Conservation (phyloP, 768 basidiomycete genomes). For the Hemileccinum rubropunctum region DNA sequence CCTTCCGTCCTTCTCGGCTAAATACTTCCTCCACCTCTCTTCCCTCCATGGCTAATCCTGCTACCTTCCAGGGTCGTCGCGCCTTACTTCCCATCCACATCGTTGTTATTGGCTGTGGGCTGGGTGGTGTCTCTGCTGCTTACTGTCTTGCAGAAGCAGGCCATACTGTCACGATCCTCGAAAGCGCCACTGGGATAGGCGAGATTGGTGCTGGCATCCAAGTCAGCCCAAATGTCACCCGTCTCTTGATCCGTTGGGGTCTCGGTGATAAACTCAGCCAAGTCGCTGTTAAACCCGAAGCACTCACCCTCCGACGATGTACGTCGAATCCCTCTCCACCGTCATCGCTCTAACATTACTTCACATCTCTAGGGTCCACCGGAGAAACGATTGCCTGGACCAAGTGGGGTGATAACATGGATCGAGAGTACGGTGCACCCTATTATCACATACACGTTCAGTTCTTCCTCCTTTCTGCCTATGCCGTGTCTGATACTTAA, state of each 20-base stretch:
- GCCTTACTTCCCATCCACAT: slow-evolving; percentile 32
- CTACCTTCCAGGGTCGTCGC: too few relatives aligned
- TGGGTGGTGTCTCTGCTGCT: slow-evolving; percentile 48
- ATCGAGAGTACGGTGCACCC: slow-evolving; percentile 31
- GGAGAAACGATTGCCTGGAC: slow-evolving; percentile 38
- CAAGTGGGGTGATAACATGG: slow-evolving; percentile 34
- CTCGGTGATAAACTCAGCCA: slow-evolving; percentile 39
- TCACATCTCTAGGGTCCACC: slow-evolving; percentile 21
- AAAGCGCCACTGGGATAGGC: slow-evolving; percentile 36
- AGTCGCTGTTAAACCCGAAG: slow-evolving; percentile 38
- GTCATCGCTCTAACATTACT: not conserved
- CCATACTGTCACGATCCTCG: slow-evolving; percentile 48
- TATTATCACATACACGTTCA: slow-evolving; percentile 36
- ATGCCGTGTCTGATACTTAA: not conserved
- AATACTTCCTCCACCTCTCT: too few relatives aligned
- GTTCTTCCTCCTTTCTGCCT: not conserved
- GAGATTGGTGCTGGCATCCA: slow-evolving; percentile 57
- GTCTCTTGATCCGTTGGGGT: slow-evolving; percentile 52
- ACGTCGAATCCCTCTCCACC: not conserved
- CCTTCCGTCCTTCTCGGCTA: too few relatives aligned
- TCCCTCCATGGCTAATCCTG: too few relatives aligned
- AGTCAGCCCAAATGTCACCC: slow-evolving; percentile 39
- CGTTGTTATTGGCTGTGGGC: slow-evolving; percentile 49
- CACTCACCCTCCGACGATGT: slow-evolving; percentile 44
- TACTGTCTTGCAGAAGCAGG: slow-evolving; percentile 45